Evolutionary conservation across 2,329 filamentous ascomycete genomes (phyloP).

Genomic region (Cytospora chrysosperma): DNA sequence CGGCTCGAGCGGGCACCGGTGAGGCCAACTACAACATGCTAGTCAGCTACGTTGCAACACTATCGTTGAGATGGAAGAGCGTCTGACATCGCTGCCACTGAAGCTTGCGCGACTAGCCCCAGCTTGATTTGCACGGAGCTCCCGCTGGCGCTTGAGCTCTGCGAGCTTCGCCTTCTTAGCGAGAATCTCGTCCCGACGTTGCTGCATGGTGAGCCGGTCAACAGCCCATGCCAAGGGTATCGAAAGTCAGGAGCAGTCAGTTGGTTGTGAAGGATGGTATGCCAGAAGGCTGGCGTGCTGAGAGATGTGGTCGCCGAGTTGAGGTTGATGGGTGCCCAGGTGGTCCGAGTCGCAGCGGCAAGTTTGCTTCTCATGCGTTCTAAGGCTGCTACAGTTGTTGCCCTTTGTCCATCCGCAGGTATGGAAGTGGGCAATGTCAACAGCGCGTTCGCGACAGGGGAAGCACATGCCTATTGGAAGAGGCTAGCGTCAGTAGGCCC

Average conservation of each 20-base stretch:
- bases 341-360: neutral
- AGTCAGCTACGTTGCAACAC: slow-evolving; percentile 17
- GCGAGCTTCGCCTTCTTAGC: slow-evolving; percentile 97
- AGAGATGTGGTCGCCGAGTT: neutral
- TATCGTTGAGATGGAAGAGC: slow-evolving; percentile 14
- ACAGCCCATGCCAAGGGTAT: slow-evolving; percentile 47
- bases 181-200: slow-evolving; percentile 92
- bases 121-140: slow-evolving; percentile 76
- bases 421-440: slow-evolving; percentile 7
- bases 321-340: neutral
- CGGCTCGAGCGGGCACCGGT: slow-evolving; percentile 68
- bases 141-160: slow-evolving; percentile 90
- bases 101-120: slow-evolving; percentile 66
- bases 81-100: slow-evolving; percentile 68
- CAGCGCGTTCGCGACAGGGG: slow-evolving; percentile 16
- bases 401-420: neutral
- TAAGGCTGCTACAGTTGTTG: slow-evolving; percentile 3
- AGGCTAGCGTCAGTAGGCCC: slow-evolving; percentile 2
- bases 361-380: slow-evolving; percentile 14
- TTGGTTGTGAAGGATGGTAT: neutral
- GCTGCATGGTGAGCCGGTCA: slow-evolving; percentile 57
- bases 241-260: neutral
- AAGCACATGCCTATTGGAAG: slow-evolving; percentile 5
- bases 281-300: neutral
- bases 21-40: slow-evolving; percentile 56